Evolutionary conservation across 73 alveolate species (phyloP).

Genomic region (Tetrahymena elliotti): DNA sequence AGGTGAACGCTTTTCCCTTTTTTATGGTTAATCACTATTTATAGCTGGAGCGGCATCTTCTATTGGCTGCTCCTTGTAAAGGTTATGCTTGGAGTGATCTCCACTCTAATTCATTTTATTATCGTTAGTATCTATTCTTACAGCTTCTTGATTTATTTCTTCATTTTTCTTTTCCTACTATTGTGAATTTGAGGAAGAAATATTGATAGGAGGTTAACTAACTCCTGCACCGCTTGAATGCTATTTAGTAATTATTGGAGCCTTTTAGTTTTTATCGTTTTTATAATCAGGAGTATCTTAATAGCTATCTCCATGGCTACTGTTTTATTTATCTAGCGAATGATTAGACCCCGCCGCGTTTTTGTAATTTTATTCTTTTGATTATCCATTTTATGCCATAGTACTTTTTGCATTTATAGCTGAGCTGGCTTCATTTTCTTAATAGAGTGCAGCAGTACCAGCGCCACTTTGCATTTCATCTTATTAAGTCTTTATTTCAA

Average conservation of each 20-base stretch:
- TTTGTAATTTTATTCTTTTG: background rate
- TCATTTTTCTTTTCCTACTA: background rate
- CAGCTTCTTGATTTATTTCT: background rate
- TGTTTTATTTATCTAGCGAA: background rate
- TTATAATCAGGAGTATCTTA: background rate
- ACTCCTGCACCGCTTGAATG: background rate
- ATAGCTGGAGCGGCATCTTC: background rate
- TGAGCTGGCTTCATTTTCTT: background rate
- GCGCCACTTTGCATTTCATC: background rate
- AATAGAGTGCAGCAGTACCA: background rate
- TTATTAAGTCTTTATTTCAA: background rate
- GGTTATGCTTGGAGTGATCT: background rate
- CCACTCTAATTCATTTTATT: background rate
- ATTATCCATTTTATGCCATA: background rate
- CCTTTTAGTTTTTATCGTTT: background rate
- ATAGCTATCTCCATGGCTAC: background rate
- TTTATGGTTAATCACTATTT: background rate
- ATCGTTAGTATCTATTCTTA: background rate
- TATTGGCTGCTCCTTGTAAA: background rate
- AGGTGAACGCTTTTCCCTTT: constrained; percentile 9
- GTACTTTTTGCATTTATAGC: background rate
- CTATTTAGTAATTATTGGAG: background rate
- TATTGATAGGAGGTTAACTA: background rate
- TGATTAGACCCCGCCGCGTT: background rate
- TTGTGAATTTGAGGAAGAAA: background rate